A percentile compares a stretch with the other conserved stretches of the same genome.
phyloP scores from a whole-genome alignment of 2,329 filamentous ascomycete species.

The Talaromyces sp. region DNA sequence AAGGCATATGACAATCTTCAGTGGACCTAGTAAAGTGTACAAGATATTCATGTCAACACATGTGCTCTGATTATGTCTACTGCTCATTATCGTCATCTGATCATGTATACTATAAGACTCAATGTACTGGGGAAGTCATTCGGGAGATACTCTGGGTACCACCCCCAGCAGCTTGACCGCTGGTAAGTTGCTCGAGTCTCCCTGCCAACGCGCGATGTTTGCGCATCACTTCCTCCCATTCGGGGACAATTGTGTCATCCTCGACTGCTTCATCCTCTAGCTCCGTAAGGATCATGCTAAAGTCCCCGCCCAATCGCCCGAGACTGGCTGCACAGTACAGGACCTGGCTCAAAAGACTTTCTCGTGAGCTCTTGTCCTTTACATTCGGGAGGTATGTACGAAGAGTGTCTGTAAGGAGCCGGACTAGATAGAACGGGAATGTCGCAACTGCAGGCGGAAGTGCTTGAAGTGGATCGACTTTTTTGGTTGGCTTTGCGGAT shows the following conservation, averaged over 20 bases:
- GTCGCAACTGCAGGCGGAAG: slow-evolving; percentile 75
- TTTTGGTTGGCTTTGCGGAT: slow-evolving; percentile 23
- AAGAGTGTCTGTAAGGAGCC: slow-evolving; percentile 74
- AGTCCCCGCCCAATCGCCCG: slow-evolving; percentile 85
- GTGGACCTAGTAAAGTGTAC: no score
- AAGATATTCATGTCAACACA: no score
- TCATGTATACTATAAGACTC: background rate
- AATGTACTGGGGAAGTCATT: slow-evolving; percentile 15
- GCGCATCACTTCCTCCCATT: slow-evolving; percentile 88
- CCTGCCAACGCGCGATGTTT: slow-evolving; percentile 83
- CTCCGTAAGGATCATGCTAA: slow-evolving; percentile 77
- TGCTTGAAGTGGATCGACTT: slow-evolving; percentile 41
- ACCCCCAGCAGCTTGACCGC: slow-evolving; percentile 22
- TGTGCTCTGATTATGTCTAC: background rate
- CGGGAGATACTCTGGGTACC: slow-evolving; percentile 21
- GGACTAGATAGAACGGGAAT: slow-evolving; percentile 79
- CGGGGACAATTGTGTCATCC: slow-evolving; percentile 22
- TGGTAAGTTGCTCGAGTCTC: slow-evolving; percentile 48
- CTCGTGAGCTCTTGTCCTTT: slow-evolving; percentile 71
- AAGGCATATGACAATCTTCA: no score
- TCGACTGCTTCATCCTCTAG: slow-evolving; percentile 48
- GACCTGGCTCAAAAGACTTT: slow-evolving; percentile 87
- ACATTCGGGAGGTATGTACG: slow-evolving; percentile 75
- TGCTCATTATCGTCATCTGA: background rate
- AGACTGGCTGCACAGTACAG: slow-evolving; percentile 90